Percentiles rank a stretch among this genome's conserved stretches.
These are phyloP conservation scores for Tieghemostelium lacteum DNA, from an alignment of 78 protist species.

Conservation along the genomic window DNA sequence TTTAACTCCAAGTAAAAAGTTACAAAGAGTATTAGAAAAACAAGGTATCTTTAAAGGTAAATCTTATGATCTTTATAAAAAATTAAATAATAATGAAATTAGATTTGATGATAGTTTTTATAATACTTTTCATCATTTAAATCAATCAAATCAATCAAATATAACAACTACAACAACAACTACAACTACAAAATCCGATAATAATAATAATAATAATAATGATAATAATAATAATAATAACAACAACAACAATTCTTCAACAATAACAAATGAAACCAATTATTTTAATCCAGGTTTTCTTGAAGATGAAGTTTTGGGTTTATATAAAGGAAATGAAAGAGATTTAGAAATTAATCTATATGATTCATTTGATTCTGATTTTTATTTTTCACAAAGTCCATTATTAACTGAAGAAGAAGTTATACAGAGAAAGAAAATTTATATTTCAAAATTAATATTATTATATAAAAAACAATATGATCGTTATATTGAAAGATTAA, in stretches of 20 bases:
- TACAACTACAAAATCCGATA: neutral
- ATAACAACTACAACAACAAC: neutral
- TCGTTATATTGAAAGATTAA: slow-evolving; percentile 58
- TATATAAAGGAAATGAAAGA: slow-evolving; percentile 17
- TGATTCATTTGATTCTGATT: slow-evolving; percentile 46
- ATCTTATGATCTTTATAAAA: slow-evolving; percentile 29
- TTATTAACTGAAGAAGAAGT: slow-evolving; percentile 33
- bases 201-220: neutral
- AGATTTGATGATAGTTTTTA: neutral
- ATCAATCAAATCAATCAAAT: neutral
- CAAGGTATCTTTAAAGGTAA: slow-evolving; percentile 54
- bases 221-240: neutral
- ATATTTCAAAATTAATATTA: slow-evolving; percentile 36
- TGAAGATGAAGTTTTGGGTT: slow-evolving; percentile 11
- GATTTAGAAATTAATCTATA: neutral
- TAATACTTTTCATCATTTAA: neutral
- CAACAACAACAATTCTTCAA: neutral
- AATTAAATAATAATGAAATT: neutral
- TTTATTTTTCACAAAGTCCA: slow-evolving; percentile 19
- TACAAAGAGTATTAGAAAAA: slow-evolving; percentile 5
- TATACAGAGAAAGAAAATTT: slow-evolving; percentile 45
- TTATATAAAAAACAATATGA: slow-evolving; percentile 54
- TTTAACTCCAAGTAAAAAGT: slow-evolving; percentile 4
- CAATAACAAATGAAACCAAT: slow-evolving; percentile 10
- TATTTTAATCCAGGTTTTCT: slow-evolving; percentile 18